Evolutionary conservation across 768 basidiomycete species (phyloP).

Genomic region (Suillus subaureus): DNA sequence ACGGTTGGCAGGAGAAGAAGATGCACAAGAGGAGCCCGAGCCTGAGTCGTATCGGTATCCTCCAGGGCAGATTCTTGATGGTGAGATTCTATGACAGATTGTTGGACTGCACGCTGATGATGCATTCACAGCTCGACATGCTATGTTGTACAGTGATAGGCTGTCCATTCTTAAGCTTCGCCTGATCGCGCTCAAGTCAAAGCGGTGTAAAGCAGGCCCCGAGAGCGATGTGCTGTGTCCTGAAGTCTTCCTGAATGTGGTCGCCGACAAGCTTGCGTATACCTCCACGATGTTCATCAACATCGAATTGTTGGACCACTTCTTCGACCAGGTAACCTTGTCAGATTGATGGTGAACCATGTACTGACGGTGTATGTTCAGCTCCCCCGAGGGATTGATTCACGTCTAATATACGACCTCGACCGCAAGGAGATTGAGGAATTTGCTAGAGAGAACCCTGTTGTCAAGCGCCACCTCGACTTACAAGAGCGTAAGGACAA

Average conservation of each 20-base stretch:
- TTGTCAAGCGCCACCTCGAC: conserved; percentile 84
- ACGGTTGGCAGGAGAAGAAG: conserved; percentile 44
- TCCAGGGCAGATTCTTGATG: conserved; percentile 89
- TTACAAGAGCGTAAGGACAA: conserved; percentile 97
- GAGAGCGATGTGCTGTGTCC: conserved; percentile 91
- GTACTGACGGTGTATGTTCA: conserved; percentile 32
- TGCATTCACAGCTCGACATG: conserved; percentile 74
- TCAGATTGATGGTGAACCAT: background rate
- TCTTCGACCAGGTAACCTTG: conserved; percentile 88
- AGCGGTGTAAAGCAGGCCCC: conserved; percentile 85
- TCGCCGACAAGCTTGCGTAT: conserved; percentile 94
- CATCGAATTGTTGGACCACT: conserved; percentile 96
- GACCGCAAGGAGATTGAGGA: conserved; percentile 85
- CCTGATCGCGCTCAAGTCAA: conserved; percentile 82
- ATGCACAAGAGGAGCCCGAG: conserved; percentile 43
- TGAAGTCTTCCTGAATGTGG: conserved; percentile 94
- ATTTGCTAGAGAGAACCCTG: conserved; percentile 95
- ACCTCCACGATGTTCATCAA: conserved; percentile 99
- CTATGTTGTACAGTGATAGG: conserved; percentile 84
- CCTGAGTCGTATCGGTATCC: conserved; percentile 88
- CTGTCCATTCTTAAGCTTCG: conserved; percentile 84
- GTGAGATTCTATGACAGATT: conserved; percentile 45
- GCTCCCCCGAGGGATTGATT: conserved; percentile 98
- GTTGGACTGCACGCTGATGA: conserved; percentile 18
- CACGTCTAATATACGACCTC: conserved; percentile 89